Percentiles rank a stretch among this genome's conserved stretches.
phyloP scores from a whole-genome alignment of 345 rosid species.

The Erucastrum elatum region DNA sequence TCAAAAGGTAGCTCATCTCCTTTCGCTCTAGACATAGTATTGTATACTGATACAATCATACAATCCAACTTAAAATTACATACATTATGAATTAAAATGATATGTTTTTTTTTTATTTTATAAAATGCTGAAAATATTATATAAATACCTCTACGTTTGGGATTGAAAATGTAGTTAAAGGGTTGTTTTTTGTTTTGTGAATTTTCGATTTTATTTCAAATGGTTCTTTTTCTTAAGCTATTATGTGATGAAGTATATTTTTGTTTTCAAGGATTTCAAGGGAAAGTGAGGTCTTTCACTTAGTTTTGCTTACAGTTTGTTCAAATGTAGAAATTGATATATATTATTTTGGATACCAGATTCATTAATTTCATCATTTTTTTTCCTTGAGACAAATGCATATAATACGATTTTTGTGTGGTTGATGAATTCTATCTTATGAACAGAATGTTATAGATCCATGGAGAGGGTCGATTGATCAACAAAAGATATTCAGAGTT shows the following conservation, averaged over 20 bases:
- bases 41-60: not conserved
- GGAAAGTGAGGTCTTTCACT: not conserved
- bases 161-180: not conserved
- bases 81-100: not conserved
- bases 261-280: not conserved
- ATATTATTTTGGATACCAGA: not conserved
- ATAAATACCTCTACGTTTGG: not conserved
- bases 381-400: not conserved
- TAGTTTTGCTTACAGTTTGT: not conserved
- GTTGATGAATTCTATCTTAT: slow-evolving; percentile 17
- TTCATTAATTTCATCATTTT: not conserved
- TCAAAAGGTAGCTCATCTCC: slow-evolving; percentile 33
- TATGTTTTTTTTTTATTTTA: no score
- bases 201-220: not conserved
- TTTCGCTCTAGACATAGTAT: not conserved
- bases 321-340: not conserved
- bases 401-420: not conserved
- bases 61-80: not conserved
- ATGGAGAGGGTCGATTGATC: slow-evolving; percentile 30
- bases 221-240: not conserved
- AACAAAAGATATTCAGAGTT: slow-evolving; percentile 27
- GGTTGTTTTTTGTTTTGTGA: not conserved
- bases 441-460: slow-evolving; percentile 28
- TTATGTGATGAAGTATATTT: not conserved
- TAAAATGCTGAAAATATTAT: not conserved